Conservation (phyloP, 1,284 basidiomycete species). For the Cutaneotrichosporon sp. region DNA sequence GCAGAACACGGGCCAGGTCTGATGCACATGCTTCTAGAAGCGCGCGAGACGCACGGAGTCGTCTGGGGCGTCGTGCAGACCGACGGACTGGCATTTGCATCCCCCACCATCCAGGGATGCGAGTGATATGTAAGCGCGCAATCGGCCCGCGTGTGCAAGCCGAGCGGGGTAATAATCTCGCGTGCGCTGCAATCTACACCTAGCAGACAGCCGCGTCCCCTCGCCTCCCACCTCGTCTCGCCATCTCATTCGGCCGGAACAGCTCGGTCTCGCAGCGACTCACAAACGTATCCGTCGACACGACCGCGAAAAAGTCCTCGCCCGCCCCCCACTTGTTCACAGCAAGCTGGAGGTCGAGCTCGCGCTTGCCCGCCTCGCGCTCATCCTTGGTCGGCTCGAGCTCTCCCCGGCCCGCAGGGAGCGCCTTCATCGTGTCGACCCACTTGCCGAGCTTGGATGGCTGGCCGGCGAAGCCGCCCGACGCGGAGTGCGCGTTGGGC, state of each 20-base stretch:
- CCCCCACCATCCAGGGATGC: too few species aligned
- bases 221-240: too few species aligned
- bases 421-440: slow-evolving; percentile 39
- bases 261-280: slow-evolving; percentile 16
- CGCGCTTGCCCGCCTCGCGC: slow-evolving; percentile 33
- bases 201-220: too few species aligned
- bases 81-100: too few species aligned
- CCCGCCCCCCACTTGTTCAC: slow-evolving; percentile 45
- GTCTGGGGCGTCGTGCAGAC: background rate
- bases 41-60: background rate
- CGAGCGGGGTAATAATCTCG: too few species aligned
- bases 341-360: slow-evolving; percentile 26
- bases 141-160: too few species aligned
- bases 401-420: slow-evolving; percentile 46
- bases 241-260: background rate
- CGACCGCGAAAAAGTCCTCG: slow-evolving; percentile 48
- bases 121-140: too few species aligned
- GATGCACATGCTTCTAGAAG: background rate
- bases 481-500: slow-evolving; percentile 13
- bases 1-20: background rate
- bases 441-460: slow-evolving; percentile 35
- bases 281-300: slow-evolving; percentile 35
- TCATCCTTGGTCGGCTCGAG: slow-evolving; percentile 23
- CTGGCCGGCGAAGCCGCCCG: slow-evolving; percentile 25
- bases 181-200: too few species aligned